Evolutionary conservation across 345 rosid genomes (phyloP), one percentile per base, ranked within the genome.

Genomic region (Kernera saxatilis): DNA sequence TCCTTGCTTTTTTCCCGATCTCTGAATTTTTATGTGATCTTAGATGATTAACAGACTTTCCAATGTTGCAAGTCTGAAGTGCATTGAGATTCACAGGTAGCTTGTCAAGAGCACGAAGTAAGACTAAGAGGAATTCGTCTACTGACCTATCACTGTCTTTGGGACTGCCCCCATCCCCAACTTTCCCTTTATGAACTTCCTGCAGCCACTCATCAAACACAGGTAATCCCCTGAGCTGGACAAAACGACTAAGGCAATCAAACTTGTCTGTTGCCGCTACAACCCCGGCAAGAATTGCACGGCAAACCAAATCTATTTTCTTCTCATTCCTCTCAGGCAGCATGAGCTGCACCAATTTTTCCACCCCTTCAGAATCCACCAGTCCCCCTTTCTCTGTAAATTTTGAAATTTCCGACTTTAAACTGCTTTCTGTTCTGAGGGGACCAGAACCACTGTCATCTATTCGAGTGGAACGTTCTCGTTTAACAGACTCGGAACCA

Each of bases 201-300:
- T 93, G 98, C 14, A 93, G 90, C 98, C 98, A 93, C 52, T 87
- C 98, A 80, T 93, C 98, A 75, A 91, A 84, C 3, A 89, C 88
- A 48, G 89, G 84, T 72, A 91, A 79, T 35, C 98, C 98, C 82
- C 72, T 86, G 5, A 83, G 89, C 84, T 87, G 96, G 50, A 93
- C 93, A 75, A 93, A 93, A 49, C 70, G 76, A 70, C 71, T 74
- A 40, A 93, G 96, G 73, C 96, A 93, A 45, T 91, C 97, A 67
- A 79, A 48, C 80, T 84, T 89, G 27, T 93, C 95, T 19, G 98
- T 91, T 10, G 84, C 86, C 9, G 94, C 93, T 57, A 93, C 78
- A 17, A 88, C 94, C 60, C 88, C 82, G 18, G 91, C 91, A 63
- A 93, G 88, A 64, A 86, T 59, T 15, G 85, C 59, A 10, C 95